Evolutionary conservation across 2,329 filamentous ascomycete genomes (phyloP).

Genomic region (Cladosporium austrohemisphaericum): DNA sequence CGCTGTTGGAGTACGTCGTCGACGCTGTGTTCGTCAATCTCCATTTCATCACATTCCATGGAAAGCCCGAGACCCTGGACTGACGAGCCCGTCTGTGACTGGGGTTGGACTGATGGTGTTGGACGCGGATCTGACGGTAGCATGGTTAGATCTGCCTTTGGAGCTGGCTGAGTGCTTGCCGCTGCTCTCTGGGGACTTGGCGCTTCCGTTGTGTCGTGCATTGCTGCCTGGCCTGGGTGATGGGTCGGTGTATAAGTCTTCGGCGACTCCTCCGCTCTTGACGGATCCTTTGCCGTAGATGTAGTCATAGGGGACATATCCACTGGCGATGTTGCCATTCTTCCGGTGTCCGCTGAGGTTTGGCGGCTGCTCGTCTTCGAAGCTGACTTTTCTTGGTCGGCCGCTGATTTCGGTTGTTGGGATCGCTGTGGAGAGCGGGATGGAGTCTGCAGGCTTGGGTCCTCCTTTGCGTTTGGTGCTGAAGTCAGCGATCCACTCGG

Average conservation of each 20-base stretch:
- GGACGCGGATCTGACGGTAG: background rate
- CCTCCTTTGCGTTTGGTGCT: background rate
- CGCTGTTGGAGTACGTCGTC: background rate
- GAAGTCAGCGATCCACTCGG: constrained; percentile 15
- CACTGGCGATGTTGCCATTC: background rate
- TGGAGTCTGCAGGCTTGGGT: background rate
- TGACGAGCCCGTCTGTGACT: constrained; percentile 1
- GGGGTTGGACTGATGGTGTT: background rate
- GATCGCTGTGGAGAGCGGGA: background rate
- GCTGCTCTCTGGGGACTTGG: background rate
- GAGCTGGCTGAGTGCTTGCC: background rate
- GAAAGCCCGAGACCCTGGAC: constrained; percentile 9
- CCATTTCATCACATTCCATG: constrained; percentile 3
- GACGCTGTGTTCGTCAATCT: background rate
- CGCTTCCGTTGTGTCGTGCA: background rate
- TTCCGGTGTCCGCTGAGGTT: background rate
- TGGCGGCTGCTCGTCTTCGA: constrained; percentile 3
- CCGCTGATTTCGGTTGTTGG: background rate
- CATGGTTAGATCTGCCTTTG: constrained; percentile 1
- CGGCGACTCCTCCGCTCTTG: background rate
- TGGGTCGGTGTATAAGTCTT: background rate
- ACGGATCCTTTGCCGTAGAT: background rate
- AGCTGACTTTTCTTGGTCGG: constrained; percentile 4
- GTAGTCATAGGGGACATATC: background rate
- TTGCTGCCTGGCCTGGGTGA: background rate